Base-by-base conservation (phyloP, 306 rosid species). In the Casuarina equisetifolia region DNA sequence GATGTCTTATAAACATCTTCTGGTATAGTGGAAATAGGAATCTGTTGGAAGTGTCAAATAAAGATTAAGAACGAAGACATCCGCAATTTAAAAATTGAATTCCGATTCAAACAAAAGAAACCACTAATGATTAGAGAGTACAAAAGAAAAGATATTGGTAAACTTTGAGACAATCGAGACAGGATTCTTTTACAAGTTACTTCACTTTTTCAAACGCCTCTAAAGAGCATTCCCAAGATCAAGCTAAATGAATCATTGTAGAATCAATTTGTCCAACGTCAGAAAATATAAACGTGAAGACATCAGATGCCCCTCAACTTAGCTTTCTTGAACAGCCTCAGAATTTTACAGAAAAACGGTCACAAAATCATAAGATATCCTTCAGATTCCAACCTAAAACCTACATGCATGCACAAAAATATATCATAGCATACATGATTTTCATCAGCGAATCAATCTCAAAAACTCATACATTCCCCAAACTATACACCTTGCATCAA, bases 21-120 rank as follows among this genome's bases (percentile, higher is more conserved):
- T 38, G 97, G 80, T 77, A 90, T 78, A 76, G 88, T 88, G 64
- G 69, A 75, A 69, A 92, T 91, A 72, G 97, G 97, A 61, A 88
- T 82, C 95, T 92, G 81, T 62, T 51, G 50, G n/a, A 49, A 36
- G 38, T 76, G 76, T 69, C 40, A 77, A 57, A 74, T 43, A 43
- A 78, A 57, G 38, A 57, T 55, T 38, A 78, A 78, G 66, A 51
- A 40, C 9, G 48, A 67, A 74, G 53, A 46, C 36, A 53, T 42
- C 16, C 9, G 13, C 35, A 72, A 72, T 53, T 48, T 17, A 58
- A 13, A 11, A 6, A 45, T 16, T 58, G 38, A 58, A 11, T 58
- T 40, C 5, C 50, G n/a, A 9, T 35, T 39, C 40, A 12, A 42
- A 66, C 12, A 15, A 66, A 66, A 40, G 32, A 40, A 61, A 61